Evolutionary conservation across 352 stramenopile genomes (phyloP), one percentile per base, ranked within the genome.

Genomic region (Phytophthora syringae): DNA sequence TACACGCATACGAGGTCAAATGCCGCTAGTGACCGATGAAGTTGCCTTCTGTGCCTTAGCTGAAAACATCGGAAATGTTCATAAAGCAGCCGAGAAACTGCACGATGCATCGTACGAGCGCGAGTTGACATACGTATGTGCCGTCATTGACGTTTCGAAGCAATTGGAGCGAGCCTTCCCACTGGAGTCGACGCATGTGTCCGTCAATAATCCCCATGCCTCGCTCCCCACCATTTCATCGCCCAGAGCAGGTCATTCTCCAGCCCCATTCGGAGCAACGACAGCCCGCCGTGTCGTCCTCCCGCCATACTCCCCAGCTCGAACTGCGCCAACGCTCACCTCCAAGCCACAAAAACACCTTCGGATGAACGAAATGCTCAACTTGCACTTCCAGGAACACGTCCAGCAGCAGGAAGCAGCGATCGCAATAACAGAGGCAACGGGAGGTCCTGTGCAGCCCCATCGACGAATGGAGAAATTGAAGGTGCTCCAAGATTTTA

Each of bases 11-110:
- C 74, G 80, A 24, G 64, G 54, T 12, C 50, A 71, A 10, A 32
- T 88, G 16, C 80, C 82, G 1, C 56, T 81, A 16, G 70, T 82
- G 15, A 80, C 65, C 0, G 80, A 91, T 7, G 67, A 76, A 37
- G 60, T 89, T 3, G 82, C 79, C 16, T 91, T 74, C 20, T 90
- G 78, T 30, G 80, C 82, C 2, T 52, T 93, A 1, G 82, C 80
- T n/a, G 82, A 93, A 47, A 74, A 70, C 16, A 44, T 79, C 1
- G 80, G 78, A 2, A 70, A 85, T 27, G 80, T 81, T 5, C 64
- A 82, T 2, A 42, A 72, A 44, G 84, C 84, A 6, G 61, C 80
- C 7, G 82, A 90, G 56, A 80, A 80, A 34, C 60, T 93, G 1
- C 76, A 84, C 36, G 79, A 84, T 47, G 32, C 71, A 11, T 76